Percentiles rank a stretch among this genome's conserved stretches.
These are phyloP conservation scores for Xylariales sp. DNA, from an alignment of 2,329 filamentous ascomycete species.

Conservation along the genomic window DNA sequence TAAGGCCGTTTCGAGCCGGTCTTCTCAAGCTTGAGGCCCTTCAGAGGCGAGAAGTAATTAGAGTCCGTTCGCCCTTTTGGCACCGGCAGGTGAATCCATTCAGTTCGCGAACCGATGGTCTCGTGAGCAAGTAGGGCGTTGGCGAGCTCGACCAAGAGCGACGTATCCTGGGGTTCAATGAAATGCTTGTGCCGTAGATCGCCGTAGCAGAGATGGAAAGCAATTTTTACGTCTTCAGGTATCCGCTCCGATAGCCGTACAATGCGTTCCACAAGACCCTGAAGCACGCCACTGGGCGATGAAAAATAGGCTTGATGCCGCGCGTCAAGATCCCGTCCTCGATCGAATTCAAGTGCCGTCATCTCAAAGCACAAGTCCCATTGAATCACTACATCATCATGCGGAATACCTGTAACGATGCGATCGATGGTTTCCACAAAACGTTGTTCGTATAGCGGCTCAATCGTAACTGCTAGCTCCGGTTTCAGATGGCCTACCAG, in stretches of 20 bases:
- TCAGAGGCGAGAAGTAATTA: conserved; percentile 42
- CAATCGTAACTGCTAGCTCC: conserved; percentile 36
- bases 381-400: conserved; percentile 44
- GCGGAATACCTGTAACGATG: conserved; percentile 39
- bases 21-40: conserved; percentile 35
- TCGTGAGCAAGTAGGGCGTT: conserved; percentile 42
- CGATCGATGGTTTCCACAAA: conserved; percentile 37
- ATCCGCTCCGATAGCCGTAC: conserved; percentile 37
- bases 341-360: conserved; percentile 42
- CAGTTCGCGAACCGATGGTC: conserved; percentile 36
- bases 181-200: conserved; percentile 43
- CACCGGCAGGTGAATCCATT: conserved; percentile 46
- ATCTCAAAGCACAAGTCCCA: conserved; percentile 45
- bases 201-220: conserved; percentile 46
- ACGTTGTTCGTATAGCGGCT: conserved; percentile 44
- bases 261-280: conserved; percentile 43
- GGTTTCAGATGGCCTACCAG: conserved; percentile 39
- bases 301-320: conserved; percentile 41
- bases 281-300: conserved; percentile 33
- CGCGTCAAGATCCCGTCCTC: conserved; percentile 34
- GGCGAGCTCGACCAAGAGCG: conserved; percentile 39
- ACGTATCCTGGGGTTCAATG: conserved; percentile 40
- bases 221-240: conserved; percentile 39
- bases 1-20: conserved; percentile 35
- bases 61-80: conserved; percentile 42